Conservation (phyloP, 805 yeast species). For the Saturnispora hagleri region DNA sequence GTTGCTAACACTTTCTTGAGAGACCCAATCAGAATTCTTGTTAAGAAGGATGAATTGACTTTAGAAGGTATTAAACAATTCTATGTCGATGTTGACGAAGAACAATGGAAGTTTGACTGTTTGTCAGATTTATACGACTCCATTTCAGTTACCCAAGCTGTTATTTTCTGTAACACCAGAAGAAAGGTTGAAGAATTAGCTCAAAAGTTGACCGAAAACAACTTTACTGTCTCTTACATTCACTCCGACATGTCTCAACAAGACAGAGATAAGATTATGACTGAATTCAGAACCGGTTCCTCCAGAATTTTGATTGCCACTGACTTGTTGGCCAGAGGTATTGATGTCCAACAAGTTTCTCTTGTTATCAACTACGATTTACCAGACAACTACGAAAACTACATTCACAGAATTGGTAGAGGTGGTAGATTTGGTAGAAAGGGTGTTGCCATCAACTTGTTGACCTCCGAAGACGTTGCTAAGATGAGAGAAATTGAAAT, state of each 20-base stretch:
- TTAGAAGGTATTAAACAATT: constrained; percentile 94
- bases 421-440: constrained; percentile 98
- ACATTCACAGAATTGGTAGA: constrained; percentile 96
- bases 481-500: constrained; percentile 79
- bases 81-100: constrained; percentile 83
- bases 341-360: constrained; percentile 95
- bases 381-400: constrained; percentile 85
- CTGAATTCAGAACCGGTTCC: constrained; percentile 89
- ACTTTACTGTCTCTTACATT: constrained; percentile 89
- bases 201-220: constrained; percentile 59
- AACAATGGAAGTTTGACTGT: constrained; percentile 91
- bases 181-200: constrained; percentile 87
- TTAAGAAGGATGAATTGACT: constrained; percentile 91
- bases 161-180: constrained; percentile 94
- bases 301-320: constrained; percentile 90
- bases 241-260: constrained; percentile 94
- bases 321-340: constrained; percentile 96
- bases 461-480: constrained; percentile 69
- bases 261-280: constrained; percentile 92
- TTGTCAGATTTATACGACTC: constrained; percentile 93
- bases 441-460: constrained; percentile 94
- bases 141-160: constrained; percentile 92
- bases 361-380: constrained; percentile 90
- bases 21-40: constrained; percentile 88
- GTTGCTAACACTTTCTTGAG: constrained; percentile 90